Percentiles rank a stretch among this genome's conserved stretches.
These are phyloP conservation scores for Xylariaceae sp. DNA, from an alignment of 2,329 filamentous ascomycete species.

Conservation along the genomic window DNA sequence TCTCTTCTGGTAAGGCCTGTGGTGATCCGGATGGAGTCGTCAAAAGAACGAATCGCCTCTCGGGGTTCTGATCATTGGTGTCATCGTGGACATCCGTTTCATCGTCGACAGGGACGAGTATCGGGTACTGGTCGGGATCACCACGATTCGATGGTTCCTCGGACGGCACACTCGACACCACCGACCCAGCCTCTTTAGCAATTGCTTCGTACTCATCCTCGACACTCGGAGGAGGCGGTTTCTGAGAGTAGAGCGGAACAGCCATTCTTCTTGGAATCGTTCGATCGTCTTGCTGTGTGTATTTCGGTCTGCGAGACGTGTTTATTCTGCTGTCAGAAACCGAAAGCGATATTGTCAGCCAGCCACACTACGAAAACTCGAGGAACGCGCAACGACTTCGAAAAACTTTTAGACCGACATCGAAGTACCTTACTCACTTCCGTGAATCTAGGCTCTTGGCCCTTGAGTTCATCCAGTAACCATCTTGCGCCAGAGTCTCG, in stretches of 20 bases:
- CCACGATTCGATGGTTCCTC: slow-evolving; percentile 59
- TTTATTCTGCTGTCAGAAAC: slow-evolving; percentile 18
- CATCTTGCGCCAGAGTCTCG: slow-evolving; percentile 28
- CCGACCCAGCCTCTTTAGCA: slow-evolving; percentile 52
- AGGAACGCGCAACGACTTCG: neutral
- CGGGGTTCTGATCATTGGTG: slow-evolving; percentile 53
- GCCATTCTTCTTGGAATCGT: slow-evolving; percentile 21
- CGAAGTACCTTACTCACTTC: slow-evolving; percentile 26
- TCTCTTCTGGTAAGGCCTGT: slow-evolving; percentile 21
- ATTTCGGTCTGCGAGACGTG: slow-evolving; percentile 15
- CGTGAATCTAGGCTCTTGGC: slow-evolving; percentile 25
- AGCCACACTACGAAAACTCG: neutral
- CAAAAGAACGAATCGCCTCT: slow-evolving; percentile 61
- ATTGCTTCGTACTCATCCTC: slow-evolving; percentile 64
- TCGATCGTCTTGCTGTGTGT: slow-evolving; percentile 23
- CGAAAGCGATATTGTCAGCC: slow-evolving; percentile 9
- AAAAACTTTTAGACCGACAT: slow-evolving; percentile 5
- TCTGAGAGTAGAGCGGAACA: slow-evolving; percentile 30
- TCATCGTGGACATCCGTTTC: slow-evolving; percentile 31
- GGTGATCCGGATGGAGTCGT: slow-evolving; percentile 33
- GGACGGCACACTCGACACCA: slow-evolving; percentile 32
- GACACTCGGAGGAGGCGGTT: slow-evolving; percentile 58
- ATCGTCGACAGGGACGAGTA: slow-evolving; percentile 50
- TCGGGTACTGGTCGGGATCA: slow-evolving; percentile 60
- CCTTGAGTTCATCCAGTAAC: slow-evolving; percentile 31